Evolutionary conservation across 2,329 filamentous ascomycete genomes (phyloP).

Genomic region (Acrocalymma vagum): DNA sequence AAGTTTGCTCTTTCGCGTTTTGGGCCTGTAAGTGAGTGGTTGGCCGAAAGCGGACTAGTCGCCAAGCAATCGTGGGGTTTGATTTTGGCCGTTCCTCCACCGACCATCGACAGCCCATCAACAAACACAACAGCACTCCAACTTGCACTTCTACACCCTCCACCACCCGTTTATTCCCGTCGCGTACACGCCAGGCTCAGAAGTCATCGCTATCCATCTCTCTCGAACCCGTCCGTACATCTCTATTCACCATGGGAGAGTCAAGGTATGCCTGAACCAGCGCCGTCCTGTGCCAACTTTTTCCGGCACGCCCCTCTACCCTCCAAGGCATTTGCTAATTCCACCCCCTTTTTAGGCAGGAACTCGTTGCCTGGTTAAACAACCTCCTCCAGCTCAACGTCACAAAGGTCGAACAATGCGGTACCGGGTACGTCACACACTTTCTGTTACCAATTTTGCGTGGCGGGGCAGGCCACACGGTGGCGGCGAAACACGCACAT

Average conservation of each 20-base stretch:
- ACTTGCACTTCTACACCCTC: slow-evolving; percentile 14
- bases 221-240: slow-evolving; percentile 7
- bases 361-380: slow-evolving; percentile 96
- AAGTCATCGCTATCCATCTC: slow-evolving; percentile 10
- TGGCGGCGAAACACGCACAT: slow-evolving; percentile 9
- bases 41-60: slow-evolving; percentile 7
- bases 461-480: slow-evolving; percentile 13
- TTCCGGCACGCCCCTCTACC: slow-evolving; percentile 28
- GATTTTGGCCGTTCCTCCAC: slow-evolving; percentile 25
- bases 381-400: slow-evolving; percentile 97
- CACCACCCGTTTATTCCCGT: slow-evolving; percentile 10
- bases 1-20: slow-evolving; percentile 13
- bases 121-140: slow-evolving; percentile 32
- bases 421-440: slow-evolving; percentile 81
- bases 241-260: slow-evolving; percentile 64
- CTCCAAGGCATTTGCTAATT: slow-evolving; percentile 28
- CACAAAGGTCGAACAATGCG: slow-evolving; percentile 98
- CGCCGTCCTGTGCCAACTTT: slow-evolving; percentile 16
- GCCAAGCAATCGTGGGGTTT: slow-evolving; percentile 21
- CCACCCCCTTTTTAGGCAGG: slow-evolving; percentile 73
- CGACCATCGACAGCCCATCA: slow-evolving; percentile 24
- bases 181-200: slow-evolving; percentile 9
- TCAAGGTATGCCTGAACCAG: slow-evolving; percentile 61
- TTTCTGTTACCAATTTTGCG: too few species aligned
- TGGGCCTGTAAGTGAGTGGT: too few species aligned